Evolutionary conservation across 495 filamentous ascomycete genomes (phyloP).

Genomic region (Pseudomonodictys pantanalensis): DNA sequence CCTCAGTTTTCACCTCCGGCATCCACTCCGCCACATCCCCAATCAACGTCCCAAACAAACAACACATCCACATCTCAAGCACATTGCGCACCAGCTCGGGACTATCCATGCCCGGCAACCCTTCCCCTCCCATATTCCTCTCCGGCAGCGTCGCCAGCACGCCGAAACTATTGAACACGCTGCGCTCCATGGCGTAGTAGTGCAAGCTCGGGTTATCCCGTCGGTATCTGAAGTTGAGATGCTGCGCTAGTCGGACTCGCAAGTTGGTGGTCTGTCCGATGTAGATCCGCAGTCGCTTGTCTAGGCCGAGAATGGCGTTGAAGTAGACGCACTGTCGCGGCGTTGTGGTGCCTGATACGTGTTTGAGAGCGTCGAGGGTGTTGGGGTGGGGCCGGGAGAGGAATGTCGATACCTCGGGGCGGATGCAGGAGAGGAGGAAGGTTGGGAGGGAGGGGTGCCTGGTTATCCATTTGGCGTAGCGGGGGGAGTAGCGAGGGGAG

Average conservation of each 20-base stretch:
- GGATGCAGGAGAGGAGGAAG: slow-evolving; percentile 5
- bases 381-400: background rate
- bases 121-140: background rate
- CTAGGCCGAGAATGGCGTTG: slow-evolving; percentile 13
- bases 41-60: slow-evolving; percentile 18
- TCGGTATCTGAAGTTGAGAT: slow-evolving; percentile 30
- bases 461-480: slow-evolving; percentile 11
- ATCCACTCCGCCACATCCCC: slow-evolving; percentile 4
- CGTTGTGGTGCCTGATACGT: no score
- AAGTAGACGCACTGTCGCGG: slow-evolving; percentile 17
- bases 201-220: slow-evolving; percentile 32
- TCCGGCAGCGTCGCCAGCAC: slow-evolving; percentile 19
- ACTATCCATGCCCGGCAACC: slow-evolving; percentile 10
- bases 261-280: slow-evolving; percentile 27
- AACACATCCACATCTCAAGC: slow-evolving; percentile 30
- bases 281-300: slow-evolving; percentile 18
- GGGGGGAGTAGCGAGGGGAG: background rate
- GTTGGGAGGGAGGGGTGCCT: slow-evolving; percentile 4
- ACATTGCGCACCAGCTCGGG: slow-evolving; percentile 29
- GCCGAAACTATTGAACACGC: slow-evolving; percentile 16
- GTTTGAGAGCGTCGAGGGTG: slow-evolving; percentile 5
- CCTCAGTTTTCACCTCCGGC: background rate
- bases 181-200: slow-evolving; percentile 28
- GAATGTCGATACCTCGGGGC: slow-evolving; percentile 7
- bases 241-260: slow-evolving; percentile 12